Conservation (phyloP, 495 filamentous ascomycete species). For the Aspergillus hancockii region DNA sequence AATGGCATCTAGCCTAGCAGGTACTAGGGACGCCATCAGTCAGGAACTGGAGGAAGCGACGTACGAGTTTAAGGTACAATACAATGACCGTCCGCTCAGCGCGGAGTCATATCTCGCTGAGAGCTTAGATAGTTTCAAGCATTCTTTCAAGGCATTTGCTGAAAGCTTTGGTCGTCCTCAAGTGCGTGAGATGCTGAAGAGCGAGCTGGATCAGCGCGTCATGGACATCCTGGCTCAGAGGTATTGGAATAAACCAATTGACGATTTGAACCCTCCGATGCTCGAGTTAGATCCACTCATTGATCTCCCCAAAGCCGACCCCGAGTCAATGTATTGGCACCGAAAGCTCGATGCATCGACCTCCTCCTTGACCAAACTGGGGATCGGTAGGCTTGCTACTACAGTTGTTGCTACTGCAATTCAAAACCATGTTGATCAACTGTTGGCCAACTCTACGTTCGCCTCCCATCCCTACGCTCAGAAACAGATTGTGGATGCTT, state of each 20-base stretch:
- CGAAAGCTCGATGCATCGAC: slow-evolving; percentile 91
- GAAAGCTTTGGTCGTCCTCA: slow-evolving; percentile 87
- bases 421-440: slow-evolving; percentile 78
- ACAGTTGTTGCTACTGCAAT: slow-evolving; percentile 84
- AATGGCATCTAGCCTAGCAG: slow-evolving; percentile 86
- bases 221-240: slow-evolving; percentile 91
- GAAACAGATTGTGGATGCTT: slow-evolving; percentile 86
- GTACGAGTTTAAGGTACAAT: slow-evolving; percentile 99
- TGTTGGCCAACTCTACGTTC: slow-evolving; percentile 80
- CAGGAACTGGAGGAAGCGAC: slow-evolving; percentile 96
- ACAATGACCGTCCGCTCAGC: slow-evolving; percentile 92
- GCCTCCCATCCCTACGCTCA: slow-evolving; percentile 86
- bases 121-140: slow-evolving; percentile 94
- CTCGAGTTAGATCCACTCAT: slow-evolving; percentile 71
- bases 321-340: slow-evolving; percentile 86
- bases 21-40: slow-evolving; percentile 86
- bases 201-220: slow-evolving; percentile 90
- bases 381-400: slow-evolving; percentile 89
- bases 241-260: slow-evolving; percentile 98
- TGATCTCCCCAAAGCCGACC: slow-evolving; percentile 78
- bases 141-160: slow-evolving; percentile 91
- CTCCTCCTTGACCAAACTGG: slow-evolving; percentile 86
- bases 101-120: slow-evolving; percentile 96
- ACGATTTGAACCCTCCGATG: slow-evolving; percentile 62
- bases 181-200: slow-evolving; percentile 86